These are phyloP conservation scores for Microthyrium microscopicum DNA, from an alignment of 2,329 filamentous ascomycete species.

Conservation along the genomic window DNA sequence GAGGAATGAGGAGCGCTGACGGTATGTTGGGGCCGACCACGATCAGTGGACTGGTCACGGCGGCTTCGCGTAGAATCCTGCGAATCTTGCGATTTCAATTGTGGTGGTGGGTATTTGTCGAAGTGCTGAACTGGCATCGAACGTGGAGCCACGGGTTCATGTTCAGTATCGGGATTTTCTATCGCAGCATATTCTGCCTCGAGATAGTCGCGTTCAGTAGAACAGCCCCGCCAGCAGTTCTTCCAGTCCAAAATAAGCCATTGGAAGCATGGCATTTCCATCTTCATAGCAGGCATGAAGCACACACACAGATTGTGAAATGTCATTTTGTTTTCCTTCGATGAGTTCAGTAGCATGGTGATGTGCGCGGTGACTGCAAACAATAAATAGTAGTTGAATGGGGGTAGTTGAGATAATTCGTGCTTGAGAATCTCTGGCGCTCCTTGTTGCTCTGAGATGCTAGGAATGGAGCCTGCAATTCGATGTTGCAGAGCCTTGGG, in stretches of 20 bases:
- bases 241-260: constrained; percentile 92
- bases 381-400: constrained; percentile 93
- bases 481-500: constrained; percentile 56
- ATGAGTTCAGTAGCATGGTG: constrained; percentile 75
- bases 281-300: constrained; percentile 93
- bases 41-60: neutral
- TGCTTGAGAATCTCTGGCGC: constrained; percentile 79
- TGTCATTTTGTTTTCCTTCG: constrained; percentile 97
- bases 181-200: constrained; percentile 52
- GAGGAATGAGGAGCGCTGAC: constrained; percentile 5
- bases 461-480: neutral
- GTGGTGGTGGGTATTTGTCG: constrained; percentile 2
- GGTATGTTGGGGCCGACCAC: constrained; percentile 1
- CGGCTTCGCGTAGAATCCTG: neutral
- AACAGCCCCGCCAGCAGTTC: constrained; percentile 93
- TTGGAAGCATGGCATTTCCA: constrained; percentile 87
- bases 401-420: constrained; percentile 82
- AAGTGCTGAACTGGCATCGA: constrained; percentile 9
- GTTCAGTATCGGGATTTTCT: constrained; percentile 41
- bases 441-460: constrained; percentile 43
- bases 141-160: constrained; percentile 39
- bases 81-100: no score
- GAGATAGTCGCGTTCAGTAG: constrained; percentile 68
- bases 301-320: constrained; percentile 91
- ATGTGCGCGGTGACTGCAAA: constrained; percentile 96